A percentile compares a stretch with the other conserved stretches of the same genome.
Evolutionary conservation across 345 rosid genomes (phyloP).

Genomic region (Psidium guajava): DNA sequence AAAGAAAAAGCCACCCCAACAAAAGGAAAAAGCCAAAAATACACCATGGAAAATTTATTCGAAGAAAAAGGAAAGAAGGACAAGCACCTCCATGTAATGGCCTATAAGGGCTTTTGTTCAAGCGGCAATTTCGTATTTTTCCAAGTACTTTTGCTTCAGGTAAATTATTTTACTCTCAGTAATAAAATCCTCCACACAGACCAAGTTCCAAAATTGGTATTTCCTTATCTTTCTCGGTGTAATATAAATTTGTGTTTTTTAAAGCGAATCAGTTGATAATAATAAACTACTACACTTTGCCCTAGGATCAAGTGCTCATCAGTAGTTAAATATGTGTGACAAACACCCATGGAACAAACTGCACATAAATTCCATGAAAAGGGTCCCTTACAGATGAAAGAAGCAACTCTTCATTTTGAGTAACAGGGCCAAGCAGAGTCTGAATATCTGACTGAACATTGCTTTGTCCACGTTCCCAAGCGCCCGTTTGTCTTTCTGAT

Average conservation of each 20-base stretch:
- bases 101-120: background rate
- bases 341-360: background rate
- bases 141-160: background rate
- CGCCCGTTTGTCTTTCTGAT: constrained; percentile 40
- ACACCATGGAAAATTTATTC: background rate
- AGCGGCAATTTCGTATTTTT: background rate
- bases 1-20: background rate
- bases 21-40: background rate
- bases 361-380: background rate
- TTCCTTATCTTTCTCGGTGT: background rate
- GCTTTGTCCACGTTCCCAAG: constrained; percentile 39
- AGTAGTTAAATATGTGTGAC: background rate
- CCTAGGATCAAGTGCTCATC: background rate
- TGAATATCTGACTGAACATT: constrained; percentile 86
- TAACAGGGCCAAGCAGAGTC: constrained; percentile 70
- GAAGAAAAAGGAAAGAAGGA: background rate
- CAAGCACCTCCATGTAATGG: background rate
- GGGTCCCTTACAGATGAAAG: constrained; percentile 69
- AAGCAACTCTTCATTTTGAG: constrained; percentile 54
- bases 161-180: too few species aligned
- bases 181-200: background rate
- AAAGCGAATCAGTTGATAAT: background rate
- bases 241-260: background rate
- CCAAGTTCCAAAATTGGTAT: background rate
- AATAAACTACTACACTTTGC: background rate